Evolutionary conservation across 805 yeast genomes (phyloP), one percentile per base, ranked within the genome.

Genomic region (Yarrowia porcina): DNA sequence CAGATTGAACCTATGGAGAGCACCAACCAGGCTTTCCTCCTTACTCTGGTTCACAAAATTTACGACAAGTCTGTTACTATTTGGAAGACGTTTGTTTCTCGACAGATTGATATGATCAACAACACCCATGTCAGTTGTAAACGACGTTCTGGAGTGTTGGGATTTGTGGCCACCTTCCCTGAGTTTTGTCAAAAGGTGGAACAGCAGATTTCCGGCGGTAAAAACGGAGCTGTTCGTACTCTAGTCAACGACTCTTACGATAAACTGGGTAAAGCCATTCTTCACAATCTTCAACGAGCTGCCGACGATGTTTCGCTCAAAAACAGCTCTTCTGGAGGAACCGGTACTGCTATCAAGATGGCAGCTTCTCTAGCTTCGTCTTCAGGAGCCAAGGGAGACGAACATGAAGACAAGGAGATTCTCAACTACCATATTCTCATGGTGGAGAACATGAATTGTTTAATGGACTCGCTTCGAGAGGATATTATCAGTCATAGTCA

Each of bases 11-110:
- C 73, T 6, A 68, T 67, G 23, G 69, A 68, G 11, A 69, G 78
- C 18, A 77, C 86, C 1, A 82, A 83, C 70, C 91, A 87, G 69
- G 96, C 89, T 66, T 89, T 80, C 67, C 74, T 81, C 20, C 75
- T 82, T 64, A 77, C 80, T 39, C 76, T 80, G 60, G 76, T 87
- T 65, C 77, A 76, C 32, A 83, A 82, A 65, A 66, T 85, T 5
- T 74, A 77, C n/a, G 83, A 83, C 28, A 82, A 81, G 70, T 75
- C 84, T 45, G 74, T 74, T 41, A 73, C 73, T 35, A 76, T 77
- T 17, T 90, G 96, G 96, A 74, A 74, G 18, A 82, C 81, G 65
- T 83, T 82, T 65, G 73, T 87, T 23, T 82, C 80, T 17, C 74
- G 74, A n/a, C 90, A 88, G 70, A 73, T 82, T 6, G 74, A 77